These are phyloP conservation scores for Verbena officinalis DNA, from an alignment of 257 asterid species.

Conservation along the genomic window DNA sequence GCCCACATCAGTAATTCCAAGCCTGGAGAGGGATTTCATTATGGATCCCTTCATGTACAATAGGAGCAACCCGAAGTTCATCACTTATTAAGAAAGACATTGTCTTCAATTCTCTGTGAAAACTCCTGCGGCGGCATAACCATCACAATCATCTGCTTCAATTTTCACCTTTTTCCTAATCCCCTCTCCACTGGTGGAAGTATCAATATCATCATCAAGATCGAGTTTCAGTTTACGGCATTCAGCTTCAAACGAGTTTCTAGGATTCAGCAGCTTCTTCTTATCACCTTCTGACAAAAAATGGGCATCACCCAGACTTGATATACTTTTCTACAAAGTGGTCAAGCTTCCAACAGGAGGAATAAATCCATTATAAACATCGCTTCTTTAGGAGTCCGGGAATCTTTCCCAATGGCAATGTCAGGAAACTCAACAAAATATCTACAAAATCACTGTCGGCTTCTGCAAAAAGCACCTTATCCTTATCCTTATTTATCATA, in stretches of 20 bases:
- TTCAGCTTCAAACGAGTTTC: neutral
- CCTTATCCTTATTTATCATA: constrained; percentile 16
- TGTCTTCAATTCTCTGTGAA: neutral
- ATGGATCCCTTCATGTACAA: neutral
- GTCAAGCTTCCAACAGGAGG: neutral
- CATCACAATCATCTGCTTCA: neutral
- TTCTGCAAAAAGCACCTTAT: constrained; percentile 29
- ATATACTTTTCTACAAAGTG: constrained; percentile 17
- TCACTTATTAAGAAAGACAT: constrained; percentile 23
- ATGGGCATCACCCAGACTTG: neutral
- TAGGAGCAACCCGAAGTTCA: constrained; percentile 27
- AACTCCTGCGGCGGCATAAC: neutral
- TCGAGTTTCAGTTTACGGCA: constrained; percentile 7
- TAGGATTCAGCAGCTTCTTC: constrained; percentile 26
- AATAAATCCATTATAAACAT: neutral
- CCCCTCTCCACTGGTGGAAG: neutral
- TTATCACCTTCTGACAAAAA: neutral
- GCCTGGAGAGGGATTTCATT: neutral
- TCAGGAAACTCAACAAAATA: constrained; percentile 26
- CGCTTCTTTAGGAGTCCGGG: neutral
- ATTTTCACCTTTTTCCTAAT: neutral
- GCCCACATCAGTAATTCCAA: constrained; percentile 7
- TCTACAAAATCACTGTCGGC: constrained; percentile 22
- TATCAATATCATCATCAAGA: neutral
- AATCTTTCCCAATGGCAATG: constrained; percentile 26